These are phyloP conservation scores for Ilex paraguariensis DNA, from an alignment of 305 asterid genomes.

Conservation along the genomic window DNA sequence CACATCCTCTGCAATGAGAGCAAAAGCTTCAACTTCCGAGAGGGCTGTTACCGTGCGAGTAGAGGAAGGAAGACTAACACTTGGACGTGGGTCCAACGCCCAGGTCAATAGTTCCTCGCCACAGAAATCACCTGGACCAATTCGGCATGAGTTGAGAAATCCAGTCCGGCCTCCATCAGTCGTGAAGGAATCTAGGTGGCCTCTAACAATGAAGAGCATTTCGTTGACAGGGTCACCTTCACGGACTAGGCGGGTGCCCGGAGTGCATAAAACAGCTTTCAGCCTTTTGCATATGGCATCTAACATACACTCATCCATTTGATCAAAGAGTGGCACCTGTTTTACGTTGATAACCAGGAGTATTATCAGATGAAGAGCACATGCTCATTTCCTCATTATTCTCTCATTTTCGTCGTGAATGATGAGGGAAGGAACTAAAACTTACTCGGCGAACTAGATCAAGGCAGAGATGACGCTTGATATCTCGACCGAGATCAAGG, in stretches of 20 bases:
- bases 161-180: slow-evolving; percentile 64
- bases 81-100: slow-evolving; percentile 52
- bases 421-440: slow-evolving; percentile 1
- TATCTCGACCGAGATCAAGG: slow-evolving; percentile 50
- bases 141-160: slow-evolving; percentile 37
- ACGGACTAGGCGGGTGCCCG: slow-evolving; percentile 42
- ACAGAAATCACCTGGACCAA: slow-evolving; percentile 60
- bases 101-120: slow-evolving; percentile 64
- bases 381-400: too few species aligned
- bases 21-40: slow-evolving; percentile 59
- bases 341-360: background rate
- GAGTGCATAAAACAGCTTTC: slow-evolving; percentile 43
- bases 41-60: slow-evolving; percentile 55
- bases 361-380: too few species aligned
- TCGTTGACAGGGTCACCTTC: slow-evolving; percentile 57
- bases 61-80: slow-evolving; percentile 51
- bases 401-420: too few species aligned
- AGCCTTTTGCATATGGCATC: slow-evolving; percentile 60
- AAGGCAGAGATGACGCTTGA: slow-evolving; percentile 57
- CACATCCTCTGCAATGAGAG: slow-evolving; percentile 47
- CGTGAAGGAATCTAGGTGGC: slow-evolving; percentile 54
- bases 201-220: slow-evolving; percentile 59
- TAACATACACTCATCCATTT: slow-evolving; percentile 49
- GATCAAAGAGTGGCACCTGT: slow-evolving; percentile 53
- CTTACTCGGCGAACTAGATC: slow-evolving; percentile 61